These are phyloP conservation scores for Vitis hybrid DNA, from an alignment of 177 flowering plant genomes.

Conservation along the genomic window DNA sequence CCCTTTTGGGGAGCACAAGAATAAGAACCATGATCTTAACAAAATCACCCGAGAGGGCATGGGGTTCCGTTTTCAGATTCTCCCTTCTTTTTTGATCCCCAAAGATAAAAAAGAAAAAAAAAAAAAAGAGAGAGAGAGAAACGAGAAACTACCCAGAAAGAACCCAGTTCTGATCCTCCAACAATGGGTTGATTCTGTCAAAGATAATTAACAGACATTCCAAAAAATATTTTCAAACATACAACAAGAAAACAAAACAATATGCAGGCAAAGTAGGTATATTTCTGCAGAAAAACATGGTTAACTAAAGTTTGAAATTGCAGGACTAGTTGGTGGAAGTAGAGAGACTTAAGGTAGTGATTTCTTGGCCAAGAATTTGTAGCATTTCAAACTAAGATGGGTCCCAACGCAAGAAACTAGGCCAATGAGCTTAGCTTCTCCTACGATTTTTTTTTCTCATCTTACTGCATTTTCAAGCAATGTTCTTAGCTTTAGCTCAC, in stretches of 20 bases:
- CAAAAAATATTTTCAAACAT: slow-evolving; percentile 10
- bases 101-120: background rate
- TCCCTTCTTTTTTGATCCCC: background rate
- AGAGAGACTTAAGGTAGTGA: background rate
- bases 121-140: background rate
- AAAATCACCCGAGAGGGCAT: background rate
- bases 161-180: slow-evolving; percentile 1
- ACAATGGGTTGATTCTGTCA: background rate
- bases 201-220: slow-evolving; percentile 15
- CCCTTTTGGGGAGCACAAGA: slow-evolving; percentile 12
- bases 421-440: background rate
- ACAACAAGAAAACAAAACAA: slow-evolving; percentile 5
- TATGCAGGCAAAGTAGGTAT: slow-evolving; percentile 9
- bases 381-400: background rate
- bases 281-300: slow-evolving; percentile 17
- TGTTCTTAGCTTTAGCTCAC: background rate
- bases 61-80: slow-evolving; percentile 7
- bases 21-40: slow-evolving; percentile 18
- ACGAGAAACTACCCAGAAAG: background rate
- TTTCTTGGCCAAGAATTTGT: background rate
- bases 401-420: slow-evolving; percentile 4
- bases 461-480: slow-evolving; percentile 1
- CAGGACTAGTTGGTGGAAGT: slow-evolving; percentile 30
- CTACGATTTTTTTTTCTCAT: slow-evolving; percentile 1
- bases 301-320: slow-evolving; percentile 23